These are phyloP conservation scores for Sporothrix humicola DNA, from an alignment of 2,329 filamentous ascomycete genomes.

Conservation along the genomic window DNA sequence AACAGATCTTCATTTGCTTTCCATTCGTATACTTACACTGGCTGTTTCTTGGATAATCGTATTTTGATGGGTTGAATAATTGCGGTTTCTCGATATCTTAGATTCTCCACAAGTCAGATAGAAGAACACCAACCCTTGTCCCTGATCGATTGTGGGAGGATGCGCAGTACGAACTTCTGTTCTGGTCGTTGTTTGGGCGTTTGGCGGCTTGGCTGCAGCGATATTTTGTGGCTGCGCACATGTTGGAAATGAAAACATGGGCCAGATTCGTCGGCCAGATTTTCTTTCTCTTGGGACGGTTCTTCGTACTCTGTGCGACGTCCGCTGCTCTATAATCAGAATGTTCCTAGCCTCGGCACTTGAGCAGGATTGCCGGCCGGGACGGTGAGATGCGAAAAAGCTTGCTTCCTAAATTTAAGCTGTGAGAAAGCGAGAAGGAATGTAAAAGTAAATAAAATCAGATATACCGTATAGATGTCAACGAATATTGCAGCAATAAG, in stretches of 20 bases:
- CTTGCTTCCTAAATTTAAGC: not conserved
- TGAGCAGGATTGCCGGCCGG: not conserved
- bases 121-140: not conserved
- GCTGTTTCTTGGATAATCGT: not conserved
- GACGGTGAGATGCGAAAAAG: not conserved
- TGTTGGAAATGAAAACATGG: not conserved
- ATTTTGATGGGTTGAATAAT: not conserved
- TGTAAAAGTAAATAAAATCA: not conserved
- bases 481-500: not conserved
- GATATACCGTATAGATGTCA: not conserved
- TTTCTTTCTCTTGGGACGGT: not conserved
- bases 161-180: conserved; percentile 5
- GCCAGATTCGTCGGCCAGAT: not conserved
- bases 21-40: not conserved
- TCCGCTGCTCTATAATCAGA: not conserved
- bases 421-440: too few species aligned
- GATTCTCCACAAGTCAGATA: conserved; percentile 10
- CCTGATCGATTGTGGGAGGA: not conserved
- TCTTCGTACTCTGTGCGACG: not conserved
- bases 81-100: not conserved
- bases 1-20: not conserved
- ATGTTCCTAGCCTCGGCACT: conserved; percentile 1
- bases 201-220: conserved; percentile 6
- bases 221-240: conserved; percentile 1
- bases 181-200: conserved; percentile 5